Percentiles rank a stretch among this genome's conserved stretches.
phyloP scores from a whole-genome alignment of 176 grass and related monocot genomes.

The Avena eriantha region DNA sequence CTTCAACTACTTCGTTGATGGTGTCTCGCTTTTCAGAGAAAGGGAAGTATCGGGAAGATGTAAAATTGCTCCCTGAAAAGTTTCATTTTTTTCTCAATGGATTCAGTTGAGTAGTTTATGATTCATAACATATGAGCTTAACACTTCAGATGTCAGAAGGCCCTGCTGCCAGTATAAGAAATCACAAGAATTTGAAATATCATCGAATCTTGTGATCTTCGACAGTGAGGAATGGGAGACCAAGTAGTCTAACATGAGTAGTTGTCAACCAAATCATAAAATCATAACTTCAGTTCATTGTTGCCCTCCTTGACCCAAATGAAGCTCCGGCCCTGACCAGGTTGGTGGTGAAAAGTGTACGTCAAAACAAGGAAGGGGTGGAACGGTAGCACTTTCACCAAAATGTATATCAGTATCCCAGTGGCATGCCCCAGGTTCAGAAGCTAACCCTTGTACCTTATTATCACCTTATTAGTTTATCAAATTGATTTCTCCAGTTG shows the following conservation, averaged over 20 bases:
- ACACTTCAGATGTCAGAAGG: not conserved
- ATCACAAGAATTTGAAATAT: not conserved
- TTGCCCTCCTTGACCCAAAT: too few relatives aligned
- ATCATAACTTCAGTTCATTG: too few relatives aligned
- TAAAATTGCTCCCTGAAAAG: conserved; percentile 3
- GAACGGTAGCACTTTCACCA: not conserved
- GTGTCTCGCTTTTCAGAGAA: not conserved
- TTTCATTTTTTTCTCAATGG: not conserved
- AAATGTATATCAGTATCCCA: not conserved
- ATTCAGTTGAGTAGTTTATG: not conserved
- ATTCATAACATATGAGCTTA: not conserved
- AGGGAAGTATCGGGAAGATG: not conserved
- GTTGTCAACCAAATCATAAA: too few relatives aligned
- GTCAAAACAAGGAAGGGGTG: not conserved
- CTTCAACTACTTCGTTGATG: not conserved
- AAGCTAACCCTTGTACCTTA: not conserved
- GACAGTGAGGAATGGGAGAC: not conserved
- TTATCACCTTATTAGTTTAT: not conserved
- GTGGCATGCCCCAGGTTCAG: too few relatives aligned
- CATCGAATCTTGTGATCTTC: not conserved
- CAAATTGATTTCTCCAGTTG: not conserved
- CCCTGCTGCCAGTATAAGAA: not conserved
- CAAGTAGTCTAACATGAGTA: not conserved
- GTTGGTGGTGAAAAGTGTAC: not conserved
- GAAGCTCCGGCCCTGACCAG: not conserved